Conservation (phyloP, 306 rosid genomes). For the Begonia peltatifolia region DNA sequence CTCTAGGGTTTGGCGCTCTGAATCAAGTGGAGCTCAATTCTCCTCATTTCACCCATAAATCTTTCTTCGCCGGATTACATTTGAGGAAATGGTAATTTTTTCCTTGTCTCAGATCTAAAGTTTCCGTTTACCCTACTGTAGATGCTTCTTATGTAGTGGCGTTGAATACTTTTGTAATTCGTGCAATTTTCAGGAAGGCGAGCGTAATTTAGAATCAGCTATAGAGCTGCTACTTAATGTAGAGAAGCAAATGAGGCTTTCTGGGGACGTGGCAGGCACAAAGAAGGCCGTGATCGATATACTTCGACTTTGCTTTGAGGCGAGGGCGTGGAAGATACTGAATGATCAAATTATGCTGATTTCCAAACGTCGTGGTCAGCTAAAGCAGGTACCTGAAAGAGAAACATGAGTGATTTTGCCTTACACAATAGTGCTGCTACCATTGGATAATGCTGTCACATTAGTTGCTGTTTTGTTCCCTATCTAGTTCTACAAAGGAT, state of each 20-base stretch:
- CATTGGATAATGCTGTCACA: too few relatives aligned
- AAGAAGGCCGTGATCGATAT: slow-evolving; percentile 73
- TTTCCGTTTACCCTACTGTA: not conserved
- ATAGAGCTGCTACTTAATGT: slow-evolving; percentile 70
- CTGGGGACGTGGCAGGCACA: slow-evolving; percentile 69
- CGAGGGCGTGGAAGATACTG: slow-evolving; percentile 73
- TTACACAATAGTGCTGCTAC: too few relatives aligned
- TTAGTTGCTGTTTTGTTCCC: too few relatives aligned
- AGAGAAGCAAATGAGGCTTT: slow-evolving; percentile 78
- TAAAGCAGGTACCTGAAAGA: slow-evolving; percentile 53
- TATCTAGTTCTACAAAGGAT: too few relatives aligned
- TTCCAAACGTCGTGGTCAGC: slow-evolving; percentile 94
- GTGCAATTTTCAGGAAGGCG: slow-evolving; percentile 34
- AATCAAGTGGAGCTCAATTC: not conserved
- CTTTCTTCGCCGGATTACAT: not conserved
- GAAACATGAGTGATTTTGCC: too few relatives aligned
- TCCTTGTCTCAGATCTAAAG: not conserved
- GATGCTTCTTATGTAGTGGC: not conserved
- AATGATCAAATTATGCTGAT: slow-evolving; percentile 81
- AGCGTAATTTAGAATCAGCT: slow-evolving; percentile 36
- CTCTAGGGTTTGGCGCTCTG: not conserved
- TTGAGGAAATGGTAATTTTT: not conserved
- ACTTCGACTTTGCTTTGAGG: slow-evolving; percentile 67
- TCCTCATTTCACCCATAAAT: not conserved
- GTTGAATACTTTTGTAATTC: not conserved